Conservation (phyloP, 495 filamentous ascomycete species). For the Lasiosphaeriaceae sp. region DNA sequence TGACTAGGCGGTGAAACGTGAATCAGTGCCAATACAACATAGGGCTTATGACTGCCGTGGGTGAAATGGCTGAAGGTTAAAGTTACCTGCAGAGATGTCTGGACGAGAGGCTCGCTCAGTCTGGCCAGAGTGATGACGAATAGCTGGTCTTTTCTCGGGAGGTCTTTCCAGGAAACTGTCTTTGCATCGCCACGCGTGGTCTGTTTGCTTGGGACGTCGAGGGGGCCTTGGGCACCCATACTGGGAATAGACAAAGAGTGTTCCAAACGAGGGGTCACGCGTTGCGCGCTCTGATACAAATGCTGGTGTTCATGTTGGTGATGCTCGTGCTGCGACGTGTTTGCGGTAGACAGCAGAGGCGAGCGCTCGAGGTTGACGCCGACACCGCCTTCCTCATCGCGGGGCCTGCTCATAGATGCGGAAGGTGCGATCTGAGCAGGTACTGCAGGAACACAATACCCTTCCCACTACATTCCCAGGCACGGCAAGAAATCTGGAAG, state of each 20-base stretch:
- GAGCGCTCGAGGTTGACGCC: background rate
- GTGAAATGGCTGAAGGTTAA: background rate
- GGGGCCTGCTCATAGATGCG: slow-evolving; percentile 1
- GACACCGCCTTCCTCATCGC: slow-evolving; percentile 2
- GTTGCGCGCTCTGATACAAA: background rate
- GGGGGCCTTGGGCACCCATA: background rate
- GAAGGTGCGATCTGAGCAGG: background rate
- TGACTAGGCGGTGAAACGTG: slow-evolving; percentile 27
- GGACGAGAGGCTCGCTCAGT: slow-evolving; percentile 73
- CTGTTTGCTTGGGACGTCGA: background rate
- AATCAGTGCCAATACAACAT: background rate
- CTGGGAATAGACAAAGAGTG: background rate
- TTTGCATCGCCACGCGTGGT: slow-evolving; percentile 9
- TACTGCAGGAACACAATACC: too few relatives aligned
- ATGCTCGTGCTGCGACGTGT: too few relatives aligned
- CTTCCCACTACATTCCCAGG: too few relatives aligned
- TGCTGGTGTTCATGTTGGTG: too few relatives aligned
- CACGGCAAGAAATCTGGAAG: too few relatives aligned
- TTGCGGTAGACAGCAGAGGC: too few relatives aligned
- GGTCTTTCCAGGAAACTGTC: slow-evolving; percentile 59
- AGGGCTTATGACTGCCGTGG: background rate
- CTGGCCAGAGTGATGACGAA: slow-evolving; percentile 69
- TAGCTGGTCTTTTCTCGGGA: slow-evolving; percentile 73
- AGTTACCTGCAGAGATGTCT: slow-evolving; percentile 65
- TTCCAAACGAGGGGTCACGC: background rate